A percentile compares a stretch with the other conserved stretches of the same genome.
These are phyloP conservation scores for Colletotrichum spaethianum DNA, from an alignment of 2,329 filamentous ascomycete species.

Conservation along the genomic window DNA sequence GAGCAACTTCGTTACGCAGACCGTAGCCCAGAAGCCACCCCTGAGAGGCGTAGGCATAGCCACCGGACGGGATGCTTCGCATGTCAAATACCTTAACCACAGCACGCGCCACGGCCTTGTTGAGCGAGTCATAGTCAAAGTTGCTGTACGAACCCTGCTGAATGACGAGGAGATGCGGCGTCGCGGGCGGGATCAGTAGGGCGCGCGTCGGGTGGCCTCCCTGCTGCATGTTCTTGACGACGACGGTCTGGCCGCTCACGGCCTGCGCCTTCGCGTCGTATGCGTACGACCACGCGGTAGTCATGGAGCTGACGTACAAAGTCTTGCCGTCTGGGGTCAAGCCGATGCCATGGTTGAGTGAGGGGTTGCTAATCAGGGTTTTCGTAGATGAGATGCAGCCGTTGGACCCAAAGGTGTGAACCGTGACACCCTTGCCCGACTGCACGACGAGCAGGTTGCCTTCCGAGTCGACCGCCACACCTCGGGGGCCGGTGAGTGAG, in stretches of 20 bases:
- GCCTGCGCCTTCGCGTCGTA: conserved; percentile 67
- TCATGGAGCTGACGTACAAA: conserved; percentile 56
- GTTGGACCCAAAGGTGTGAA: conserved; percentile 56
- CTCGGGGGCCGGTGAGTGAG: conserved; percentile 52
- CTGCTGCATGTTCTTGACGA: conserved; percentile 56
- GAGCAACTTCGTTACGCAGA: conserved; percentile 74
- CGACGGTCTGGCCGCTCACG: conserved; percentile 58
- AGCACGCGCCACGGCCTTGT: conserved; percentile 52
- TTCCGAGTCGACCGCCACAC: conserved; percentile 52
- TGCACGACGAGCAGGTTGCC: conserved; percentile 57
- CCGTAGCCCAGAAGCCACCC: conserved; percentile 58
- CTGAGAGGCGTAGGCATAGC: conserved; percentile 56
- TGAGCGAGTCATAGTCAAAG: conserved; percentile 53
- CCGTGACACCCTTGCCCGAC: conserved; percentile 53
- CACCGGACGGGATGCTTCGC: conserved; percentile 51
- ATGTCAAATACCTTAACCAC: conserved; percentile 61
- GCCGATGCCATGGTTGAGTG: conserved; percentile 57
- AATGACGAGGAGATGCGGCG: conserved; percentile 55
- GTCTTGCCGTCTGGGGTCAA: conserved; percentile 56
- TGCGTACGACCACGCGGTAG: conserved; percentile 66
- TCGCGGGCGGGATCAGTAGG: conserved; percentile 52
- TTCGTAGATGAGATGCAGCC: conserved; percentile 57
- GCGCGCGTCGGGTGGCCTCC: conserved; percentile 57
- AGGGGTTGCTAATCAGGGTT: conserved; percentile 52
- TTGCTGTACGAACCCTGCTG: conserved; percentile 57